A percentile compares a stretch with the other conserved stretches of the same genome.
Conservation (phyloP, 768 basidiomycete genomes). For the Xanthoconium purpureum region DNA sequence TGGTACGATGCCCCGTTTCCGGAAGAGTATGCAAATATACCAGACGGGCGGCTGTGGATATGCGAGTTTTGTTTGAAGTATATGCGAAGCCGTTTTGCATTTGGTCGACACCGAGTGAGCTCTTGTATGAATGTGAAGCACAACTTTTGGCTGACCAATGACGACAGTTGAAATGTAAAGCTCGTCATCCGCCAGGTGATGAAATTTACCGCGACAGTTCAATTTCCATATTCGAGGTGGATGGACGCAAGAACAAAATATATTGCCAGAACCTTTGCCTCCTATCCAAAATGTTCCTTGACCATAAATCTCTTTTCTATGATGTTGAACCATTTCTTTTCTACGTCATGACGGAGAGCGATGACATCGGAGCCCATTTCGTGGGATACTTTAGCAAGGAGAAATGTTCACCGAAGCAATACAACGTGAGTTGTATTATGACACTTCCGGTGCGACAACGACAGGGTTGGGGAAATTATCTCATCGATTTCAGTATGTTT, state of each 20-base stretch:
- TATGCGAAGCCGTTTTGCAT: conserved; percentile 90
- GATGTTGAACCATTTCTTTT: conserved; percentile 99
- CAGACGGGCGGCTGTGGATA: conserved; percentile 91
- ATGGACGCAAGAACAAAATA: conserved; percentile 99
- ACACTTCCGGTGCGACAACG: conserved; percentile 92
- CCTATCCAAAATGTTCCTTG: conserved; percentile 97
- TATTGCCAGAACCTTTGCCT: conserved; percentile 99
- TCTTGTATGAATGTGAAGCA: background rate
- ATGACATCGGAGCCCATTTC: conserved; percentile 88
- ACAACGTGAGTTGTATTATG: conserved; percentile 99
- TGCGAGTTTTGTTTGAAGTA: conserved; percentile 99
- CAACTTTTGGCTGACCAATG: conserved; percentile 10
- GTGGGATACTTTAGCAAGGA: conserved; percentile 99
- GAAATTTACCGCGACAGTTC: conserved; percentile 92
- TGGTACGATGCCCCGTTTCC: conserved; percentile 99
- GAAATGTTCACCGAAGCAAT: conserved; percentile 92
- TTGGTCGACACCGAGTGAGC: conserved; percentile 80
- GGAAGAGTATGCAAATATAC: conserved; percentile 90
- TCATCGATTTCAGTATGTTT: conserved; percentile 91
- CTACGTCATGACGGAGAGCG: conserved; percentile 93
- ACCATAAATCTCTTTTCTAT: conserved; percentile 98
- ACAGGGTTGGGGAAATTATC: conserved; percentile 93
- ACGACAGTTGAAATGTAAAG: conserved; percentile 87
- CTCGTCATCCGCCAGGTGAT: conserved; percentile 93
- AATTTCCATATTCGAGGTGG: conserved; percentile 95